These are phyloP conservation scores for Xenoacremonium recifei DNA, from an alignment of 2,329 filamentous ascomycete species.

Conservation along the genomic window DNA sequence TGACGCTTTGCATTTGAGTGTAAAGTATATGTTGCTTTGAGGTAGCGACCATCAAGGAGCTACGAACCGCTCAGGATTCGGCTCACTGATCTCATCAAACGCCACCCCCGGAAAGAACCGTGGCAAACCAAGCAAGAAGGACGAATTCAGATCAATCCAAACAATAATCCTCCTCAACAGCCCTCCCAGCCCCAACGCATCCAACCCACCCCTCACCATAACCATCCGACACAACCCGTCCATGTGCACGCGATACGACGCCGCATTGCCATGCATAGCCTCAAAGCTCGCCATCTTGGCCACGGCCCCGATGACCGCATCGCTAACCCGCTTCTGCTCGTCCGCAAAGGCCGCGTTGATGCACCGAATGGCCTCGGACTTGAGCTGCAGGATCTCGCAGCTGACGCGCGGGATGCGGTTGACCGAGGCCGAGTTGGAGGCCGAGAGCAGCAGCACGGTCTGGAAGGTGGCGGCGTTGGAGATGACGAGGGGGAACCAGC, in stretches of 20 bases:
- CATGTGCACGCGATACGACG: slow-evolving; percentile 47
- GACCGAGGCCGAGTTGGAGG: slow-evolving; percentile 23
- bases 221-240: slow-evolving; percentile 41
- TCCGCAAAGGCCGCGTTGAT: slow-evolving; percentile 40
- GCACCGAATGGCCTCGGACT: slow-evolving; percentile 16
- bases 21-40: no score
- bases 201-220: slow-evolving; percentile 42
- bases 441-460: slow-evolving; percentile 27
- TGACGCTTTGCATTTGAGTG: no score
- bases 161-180: slow-evolving; percentile 45
- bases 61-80: slow-evolving; percentile 34
- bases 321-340: slow-evolving; percentile 26
- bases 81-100: slow-evolving; percentile 26
- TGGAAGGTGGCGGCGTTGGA: slow-evolving; percentile 23
- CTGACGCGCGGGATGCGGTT: slow-evolving; percentile 7
- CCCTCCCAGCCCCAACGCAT: slow-evolving; percentile 41
- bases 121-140: slow-evolving; percentile 32
- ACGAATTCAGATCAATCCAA: slow-evolving; percentile 46
- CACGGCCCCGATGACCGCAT: slow-evolving; percentile 46
- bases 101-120: slow-evolving; percentile 31
- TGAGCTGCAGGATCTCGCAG: slow-evolving; percentile 38
- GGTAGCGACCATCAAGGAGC: no score
- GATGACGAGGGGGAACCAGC: slow-evolving; percentile 28
- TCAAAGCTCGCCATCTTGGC: slow-evolving; percentile 53
- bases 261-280: slow-evolving; percentile 44